Conservation (phyloP, 768 basidiomycete species). For the Boletus rubescentipes region DNA sequence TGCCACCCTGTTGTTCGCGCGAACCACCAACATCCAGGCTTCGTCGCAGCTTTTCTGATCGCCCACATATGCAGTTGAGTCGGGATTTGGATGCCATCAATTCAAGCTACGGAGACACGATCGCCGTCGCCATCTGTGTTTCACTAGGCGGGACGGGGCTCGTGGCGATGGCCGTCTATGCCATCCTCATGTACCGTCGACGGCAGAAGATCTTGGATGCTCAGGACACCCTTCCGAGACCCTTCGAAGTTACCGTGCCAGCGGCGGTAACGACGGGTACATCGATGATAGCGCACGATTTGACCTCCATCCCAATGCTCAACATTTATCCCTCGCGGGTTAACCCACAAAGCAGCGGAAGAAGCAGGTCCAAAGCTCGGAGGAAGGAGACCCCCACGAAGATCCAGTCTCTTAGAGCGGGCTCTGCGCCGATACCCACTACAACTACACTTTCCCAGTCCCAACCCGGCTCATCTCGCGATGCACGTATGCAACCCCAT, state of each 20-base stretch:
- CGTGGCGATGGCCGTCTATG: slow-evolving; percentile 10
- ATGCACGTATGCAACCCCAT: background rate
- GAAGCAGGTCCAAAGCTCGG: background rate
- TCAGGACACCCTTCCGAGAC: slow-evolving; percentile 29
- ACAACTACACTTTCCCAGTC: background rate
- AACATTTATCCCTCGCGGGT: slow-evolving; percentile 2
- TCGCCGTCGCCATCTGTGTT: slow-evolving; percentile 18
- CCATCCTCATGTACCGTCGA: slow-evolving; percentile 20
- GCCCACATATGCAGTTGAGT: slow-evolving; percentile 3
- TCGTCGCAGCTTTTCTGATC: background rate
- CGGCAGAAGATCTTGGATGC: slow-evolving; percentile 10
- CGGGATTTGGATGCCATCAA: background rate
- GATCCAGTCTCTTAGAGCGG: background rate
- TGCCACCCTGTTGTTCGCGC: background rate
- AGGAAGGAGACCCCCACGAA: background rate
- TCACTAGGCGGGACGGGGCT: slow-evolving; percentile 24
- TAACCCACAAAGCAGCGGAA: background rate
- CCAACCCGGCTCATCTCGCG: background rate
- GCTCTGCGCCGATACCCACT: background rate
- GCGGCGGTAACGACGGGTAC: slow-evolving; percentile 1
- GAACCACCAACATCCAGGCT: background rate
- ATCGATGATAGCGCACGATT: background rate
- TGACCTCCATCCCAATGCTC: background rate
- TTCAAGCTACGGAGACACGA: slow-evolving; percentile 1
- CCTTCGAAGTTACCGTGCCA: slow-evolving; percentile 17